These are phyloP conservation scores for Baorangia bicolor DNA, from an alignment of 768 basidiomycete genomes.

Conservation along the genomic window DNA sequence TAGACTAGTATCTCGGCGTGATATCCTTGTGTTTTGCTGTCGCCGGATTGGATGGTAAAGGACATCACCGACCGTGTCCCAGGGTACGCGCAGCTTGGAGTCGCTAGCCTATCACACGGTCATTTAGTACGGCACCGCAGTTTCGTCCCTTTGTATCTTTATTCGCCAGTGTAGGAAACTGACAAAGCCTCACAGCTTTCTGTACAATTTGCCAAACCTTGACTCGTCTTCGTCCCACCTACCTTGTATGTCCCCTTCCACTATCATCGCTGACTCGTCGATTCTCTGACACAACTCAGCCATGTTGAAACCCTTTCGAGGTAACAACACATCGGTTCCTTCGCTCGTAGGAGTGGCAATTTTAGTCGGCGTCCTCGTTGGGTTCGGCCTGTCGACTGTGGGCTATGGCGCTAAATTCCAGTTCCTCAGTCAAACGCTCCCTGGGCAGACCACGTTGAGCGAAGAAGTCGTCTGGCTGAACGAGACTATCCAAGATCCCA, in stretches of 20 bases:
- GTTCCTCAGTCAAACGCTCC: constrained; percentile 16
- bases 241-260: not conserved
- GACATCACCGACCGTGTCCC: no score
- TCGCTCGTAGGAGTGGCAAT: constrained; percentile 21
- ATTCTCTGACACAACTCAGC: not conserved
- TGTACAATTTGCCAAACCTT: not conserved
- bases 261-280: not conserved
- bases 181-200: constrained; percentile 3
- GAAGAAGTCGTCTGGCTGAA: constrained; percentile 15
- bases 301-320: constrained; percentile 9
- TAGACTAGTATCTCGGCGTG: no score
- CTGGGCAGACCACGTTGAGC: constrained; percentile 6
- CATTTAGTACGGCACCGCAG: not conserved
- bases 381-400: constrained; percentile 23
- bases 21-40: no score
- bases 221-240: no score
- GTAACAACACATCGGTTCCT: not conserved
- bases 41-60: not conserved
- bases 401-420: constrained; percentile 14
- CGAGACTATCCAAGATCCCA: not conserved
- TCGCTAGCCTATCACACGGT: no score
- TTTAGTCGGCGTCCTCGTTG: constrained; percentile 29
- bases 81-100: no score
- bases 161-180: not conserved
- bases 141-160: not conserved